Evolutionary conservation across 805 yeast species (phyloP), one percentile per base, ranked within the genome.

Genomic region (Wickerhamomyces ciferrii): DNA sequence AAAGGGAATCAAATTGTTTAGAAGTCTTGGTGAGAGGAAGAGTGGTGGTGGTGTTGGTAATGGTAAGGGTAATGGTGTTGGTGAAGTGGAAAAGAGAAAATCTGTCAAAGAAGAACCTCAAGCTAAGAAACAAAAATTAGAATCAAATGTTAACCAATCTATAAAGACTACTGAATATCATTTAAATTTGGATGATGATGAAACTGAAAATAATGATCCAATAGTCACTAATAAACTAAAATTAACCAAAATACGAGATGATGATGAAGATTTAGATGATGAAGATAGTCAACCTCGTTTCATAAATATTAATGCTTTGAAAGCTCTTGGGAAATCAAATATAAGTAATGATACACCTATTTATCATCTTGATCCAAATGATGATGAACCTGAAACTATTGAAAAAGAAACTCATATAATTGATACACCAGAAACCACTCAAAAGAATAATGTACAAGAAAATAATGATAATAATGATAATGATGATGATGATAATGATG

Each of bases 401-500:
- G 25, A 6, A 8, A 23, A 23, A 8, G 25, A 23, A 23, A 23
- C 25, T 6, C 25, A 23, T 8, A 6, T 23, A 8, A 23, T 6
- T 23, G 8, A 23, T 23, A 8, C 5, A 23, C n/a, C n/a, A n/a
- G n/a, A 23, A 23, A 8, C 8, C 8, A 23, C 5, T 23, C 25
- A 23, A 23, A 23, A 23, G 25, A 23, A 23, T 8, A 8, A 23
- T 23, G 8, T 8, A 5, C 5, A 23, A 5, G 8, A 23, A 23
- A 23, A 23, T 23, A 23, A 23, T 23, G 25, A 23, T 8, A 8
- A 23, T 8, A 23, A 23, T 8, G 25, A 23, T 9, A 10, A 27
- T 27, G 31, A 27, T 13, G 14, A 10, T 10, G 31, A 27, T 7
- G 31, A 27, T 3, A 40, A 44, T 18, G 58, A 52, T 20, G 51